Percentiles rank a stretch among this genome's conserved stretches.
phyloP scores from a whole-genome alignment of 2,329 filamentous ascomycete genomes.

The Diaporthe citri region DNA sequence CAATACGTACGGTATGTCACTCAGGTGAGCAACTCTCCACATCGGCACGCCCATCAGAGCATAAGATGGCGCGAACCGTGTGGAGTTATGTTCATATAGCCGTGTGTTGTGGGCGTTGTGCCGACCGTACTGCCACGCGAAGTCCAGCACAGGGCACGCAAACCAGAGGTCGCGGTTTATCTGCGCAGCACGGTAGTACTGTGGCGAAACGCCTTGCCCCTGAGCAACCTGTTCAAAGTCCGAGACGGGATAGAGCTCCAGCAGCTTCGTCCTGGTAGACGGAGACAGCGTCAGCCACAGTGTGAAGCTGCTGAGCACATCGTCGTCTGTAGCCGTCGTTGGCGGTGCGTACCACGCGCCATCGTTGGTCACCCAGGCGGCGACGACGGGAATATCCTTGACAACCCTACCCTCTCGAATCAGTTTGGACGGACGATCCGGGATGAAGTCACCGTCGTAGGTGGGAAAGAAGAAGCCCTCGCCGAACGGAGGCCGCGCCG shows the following conservation, averaged over 20 bases:
- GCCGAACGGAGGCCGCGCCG: conserved; percentile 42
- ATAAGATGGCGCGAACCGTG: conserved; percentile 45
- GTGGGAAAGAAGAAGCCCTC: conserved; percentile 44
- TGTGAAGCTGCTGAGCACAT: conserved; percentile 43
- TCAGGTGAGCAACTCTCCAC: conserved; percentile 51
- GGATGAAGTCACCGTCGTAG: conserved; percentile 46
- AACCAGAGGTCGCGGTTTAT: conserved; percentile 50
- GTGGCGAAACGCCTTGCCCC: conserved; percentile 43
- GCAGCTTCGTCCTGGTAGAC: conserved; percentile 5
- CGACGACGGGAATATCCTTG: conserved; percentile 41
- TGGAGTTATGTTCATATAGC: conserved; percentile 49
- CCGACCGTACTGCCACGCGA: conserved; percentile 49
- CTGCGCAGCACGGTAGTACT: conserved; percentile 52
- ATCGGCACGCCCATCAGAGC: conserved; percentile 49
- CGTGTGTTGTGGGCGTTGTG: conserved; percentile 43
- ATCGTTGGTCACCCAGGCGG: conserved; percentile 43
- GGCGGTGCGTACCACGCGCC: conserved; percentile 43
- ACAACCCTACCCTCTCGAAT: conserved; percentile 45
- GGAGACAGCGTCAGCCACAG: conserved; percentile 34
- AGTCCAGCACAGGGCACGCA: conserved; percentile 48
- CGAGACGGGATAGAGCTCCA: conserved; percentile 34
- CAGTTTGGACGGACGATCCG: conserved; percentile 45
- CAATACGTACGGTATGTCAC: conserved; percentile 50
- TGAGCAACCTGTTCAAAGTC: conserved; percentile 40
- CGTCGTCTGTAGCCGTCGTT: conserved; percentile 41